A percentile compares a stretch with the other conserved stretches of the same genome.
Conservation (phyloP, 2,329 filamentous ascomycete species). For the Fusarium sp. region DNA sequence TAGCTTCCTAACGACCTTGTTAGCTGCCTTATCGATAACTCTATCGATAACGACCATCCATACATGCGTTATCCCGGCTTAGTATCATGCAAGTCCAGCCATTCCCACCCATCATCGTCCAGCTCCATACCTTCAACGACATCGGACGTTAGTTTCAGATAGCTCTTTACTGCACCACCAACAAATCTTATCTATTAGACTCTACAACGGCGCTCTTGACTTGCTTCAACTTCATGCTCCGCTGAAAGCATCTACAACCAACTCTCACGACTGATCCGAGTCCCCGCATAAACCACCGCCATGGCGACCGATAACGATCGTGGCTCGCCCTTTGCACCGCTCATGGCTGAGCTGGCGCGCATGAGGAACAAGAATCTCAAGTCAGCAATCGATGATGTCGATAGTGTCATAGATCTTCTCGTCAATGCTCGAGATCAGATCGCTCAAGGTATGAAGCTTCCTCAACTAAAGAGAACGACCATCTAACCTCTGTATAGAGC, state of each 20-base stretch:
- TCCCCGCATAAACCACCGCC: slow-evolving; percentile 23
- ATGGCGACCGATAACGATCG: slow-evolving; percentile 52
- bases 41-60: slow-evolving; percentile 37
- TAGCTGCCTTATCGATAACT: slow-evolving; percentile 41
- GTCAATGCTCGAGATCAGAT: slow-evolving; percentile 78
- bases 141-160: slow-evolving; percentile 21
- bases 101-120: slow-evolving; percentile 20
- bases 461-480: not conserved
- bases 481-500: slow-evolving; percentile 44
- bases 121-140: slow-evolving; percentile 38
- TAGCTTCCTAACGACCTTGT: not conserved
- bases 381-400: slow-evolving; percentile 80
- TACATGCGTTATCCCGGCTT: slow-evolving; percentile 25
- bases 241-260: not conserved
- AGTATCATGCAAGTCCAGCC: slow-evolving; percentile 14
- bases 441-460: slow-evolving; percentile 65
- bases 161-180: slow-evolving; percentile 6
- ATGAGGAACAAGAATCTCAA: slow-evolving; percentile 76
- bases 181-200: slow-evolving; percentile 12
- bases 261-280: not conserved
- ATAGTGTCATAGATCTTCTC: slow-evolving; percentile 83
- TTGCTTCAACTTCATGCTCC: not conserved
- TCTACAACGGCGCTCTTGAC: not conserved
- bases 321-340: slow-evolving; percentile 60
- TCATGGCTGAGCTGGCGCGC: slow-evolving; percentile 80